phyloP scores from a whole-genome alignment of 805 yeast species.

The Ogataea methanolica region DNA sequence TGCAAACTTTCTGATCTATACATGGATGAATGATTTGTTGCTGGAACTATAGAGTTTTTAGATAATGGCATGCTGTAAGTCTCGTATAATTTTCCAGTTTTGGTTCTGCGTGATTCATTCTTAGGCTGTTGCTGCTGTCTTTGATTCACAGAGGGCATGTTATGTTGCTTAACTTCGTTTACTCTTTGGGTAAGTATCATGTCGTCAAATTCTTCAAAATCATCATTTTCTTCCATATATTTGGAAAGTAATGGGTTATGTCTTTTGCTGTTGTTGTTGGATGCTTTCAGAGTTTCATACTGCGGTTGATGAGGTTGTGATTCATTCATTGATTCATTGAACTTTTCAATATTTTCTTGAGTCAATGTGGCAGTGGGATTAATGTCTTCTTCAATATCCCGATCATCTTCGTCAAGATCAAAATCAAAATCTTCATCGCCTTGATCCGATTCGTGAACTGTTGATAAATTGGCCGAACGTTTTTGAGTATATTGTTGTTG shows the following conservation, averaged over 20 bases:
- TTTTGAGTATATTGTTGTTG: background rate
- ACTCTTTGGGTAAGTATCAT: conserved; percentile 11
- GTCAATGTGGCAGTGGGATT: conserved; percentile 17
- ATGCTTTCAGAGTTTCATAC: conserved; percentile 1
- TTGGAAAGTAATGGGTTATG: conserved; percentile 6
- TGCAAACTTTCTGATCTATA: conserved; percentile 19
- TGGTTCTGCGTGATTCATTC: background rate
- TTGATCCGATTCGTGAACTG: conserved; percentile 21
- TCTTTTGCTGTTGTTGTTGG: background rate
- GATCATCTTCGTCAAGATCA: background rate
- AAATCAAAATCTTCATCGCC: conserved; percentile 23
- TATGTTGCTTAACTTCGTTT: background rate
- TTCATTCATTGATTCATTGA: conserved; percentile 10
- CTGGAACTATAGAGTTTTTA: conserved; percentile 10
- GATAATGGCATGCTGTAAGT: conserved; percentile 9
- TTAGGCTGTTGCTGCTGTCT: background rate
- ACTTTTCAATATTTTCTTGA: conserved; percentile 17
- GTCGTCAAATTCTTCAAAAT: conserved; percentile 17
- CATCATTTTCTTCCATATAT: conserved; percentile 18
- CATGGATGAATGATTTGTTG: conserved; percentile 2
- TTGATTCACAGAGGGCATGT: conserved; percentile 1
- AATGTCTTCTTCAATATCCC: conserved; percentile 2
- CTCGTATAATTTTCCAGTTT: background rate
- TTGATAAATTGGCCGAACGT: background rate
- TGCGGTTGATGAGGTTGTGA: background rate